Conservation (phyloP, 495 filamentous ascomycete genomes). For the Trichoderma parareesei region DNA sequence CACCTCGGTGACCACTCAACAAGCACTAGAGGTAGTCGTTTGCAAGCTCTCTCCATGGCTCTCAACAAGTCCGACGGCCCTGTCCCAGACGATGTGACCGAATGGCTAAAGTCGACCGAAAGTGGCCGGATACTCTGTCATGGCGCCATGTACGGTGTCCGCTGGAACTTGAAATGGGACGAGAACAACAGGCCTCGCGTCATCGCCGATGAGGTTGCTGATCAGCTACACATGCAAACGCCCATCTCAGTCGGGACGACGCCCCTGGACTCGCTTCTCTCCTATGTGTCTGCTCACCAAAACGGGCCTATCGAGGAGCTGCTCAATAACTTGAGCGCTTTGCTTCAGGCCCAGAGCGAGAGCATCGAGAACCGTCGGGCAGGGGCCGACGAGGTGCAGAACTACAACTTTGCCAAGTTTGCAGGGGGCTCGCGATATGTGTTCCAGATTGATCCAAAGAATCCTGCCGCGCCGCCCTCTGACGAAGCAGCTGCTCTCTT, state of each 20-base stretch:
- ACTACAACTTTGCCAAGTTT: conserved; percentile 21
- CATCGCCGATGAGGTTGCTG: conserved; percentile 20
- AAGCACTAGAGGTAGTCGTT: no score
- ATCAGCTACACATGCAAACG: conserved; percentile 9
- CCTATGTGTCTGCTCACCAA: conserved; percentile 24
- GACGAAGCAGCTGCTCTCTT: neutral
- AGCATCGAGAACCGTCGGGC: conserved; percentile 25
- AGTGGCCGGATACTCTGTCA: conserved; percentile 26
- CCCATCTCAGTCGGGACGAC: conserved; percentile 37
- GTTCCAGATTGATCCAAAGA: conserved; percentile 5
- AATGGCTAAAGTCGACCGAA: conserved; percentile 13
- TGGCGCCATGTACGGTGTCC: conserved; percentile 39
- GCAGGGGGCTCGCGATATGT: conserved; percentile 25
- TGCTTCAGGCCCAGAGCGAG: conserved; percentile 27
- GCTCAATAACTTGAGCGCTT: neutral
- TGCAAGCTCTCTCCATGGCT: neutral
- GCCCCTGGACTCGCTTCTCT: conserved; percentile 36
- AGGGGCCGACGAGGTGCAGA: conserved; percentile 27
- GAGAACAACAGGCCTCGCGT: conserved; percentile 18
- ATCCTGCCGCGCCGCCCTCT: conserved; percentile 4
- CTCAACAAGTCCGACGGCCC: conserved; percentile 6
- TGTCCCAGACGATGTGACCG: neutral
- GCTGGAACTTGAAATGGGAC: conserved; percentile 32
- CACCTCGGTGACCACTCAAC: no score
- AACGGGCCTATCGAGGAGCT: neutral